These are phyloP conservation scores for Cucurbita pepo DNA, from an alignment of 306 rosid species.

Conservation along the genomic window DNA sequence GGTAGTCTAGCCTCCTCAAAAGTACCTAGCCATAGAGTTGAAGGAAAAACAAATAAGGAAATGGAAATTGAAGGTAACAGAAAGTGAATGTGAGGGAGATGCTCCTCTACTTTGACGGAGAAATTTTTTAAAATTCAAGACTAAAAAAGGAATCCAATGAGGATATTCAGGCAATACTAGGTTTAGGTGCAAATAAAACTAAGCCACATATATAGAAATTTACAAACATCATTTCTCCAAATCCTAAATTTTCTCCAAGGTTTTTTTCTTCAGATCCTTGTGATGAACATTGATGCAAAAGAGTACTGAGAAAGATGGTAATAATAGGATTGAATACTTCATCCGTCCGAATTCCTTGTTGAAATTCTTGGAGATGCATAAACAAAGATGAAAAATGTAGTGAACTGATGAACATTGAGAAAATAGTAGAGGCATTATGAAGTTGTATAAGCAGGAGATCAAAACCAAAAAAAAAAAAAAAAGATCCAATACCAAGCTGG, in stretches of 20 bases:
- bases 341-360: neutral
- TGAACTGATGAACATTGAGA: neutral
- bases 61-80: no score
- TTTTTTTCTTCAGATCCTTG: neutral
- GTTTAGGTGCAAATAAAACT: no score
- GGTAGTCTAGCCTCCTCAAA: slow-evolving; percentile 46
- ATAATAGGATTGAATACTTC: neutral
- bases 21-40: slow-evolving; percentile 26
- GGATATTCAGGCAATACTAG: no score
- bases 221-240: neutral
- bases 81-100: no score
- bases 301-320: neutral
- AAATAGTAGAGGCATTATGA: neutral
- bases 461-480: neutral
- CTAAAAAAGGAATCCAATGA: no score
- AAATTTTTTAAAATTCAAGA: no score
- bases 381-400: neutral
- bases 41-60: neutral
- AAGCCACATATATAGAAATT: no score
- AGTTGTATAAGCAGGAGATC: neutral
- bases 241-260: neutral
- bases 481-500: neutral
- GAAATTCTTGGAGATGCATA: neutral
- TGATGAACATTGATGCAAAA: neutral
- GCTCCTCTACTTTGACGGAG: no score